Evolutionary conservation across 768 basidiomycete genomes (phyloP).

Genomic region (Lactifluus subvellereus): DNA sequence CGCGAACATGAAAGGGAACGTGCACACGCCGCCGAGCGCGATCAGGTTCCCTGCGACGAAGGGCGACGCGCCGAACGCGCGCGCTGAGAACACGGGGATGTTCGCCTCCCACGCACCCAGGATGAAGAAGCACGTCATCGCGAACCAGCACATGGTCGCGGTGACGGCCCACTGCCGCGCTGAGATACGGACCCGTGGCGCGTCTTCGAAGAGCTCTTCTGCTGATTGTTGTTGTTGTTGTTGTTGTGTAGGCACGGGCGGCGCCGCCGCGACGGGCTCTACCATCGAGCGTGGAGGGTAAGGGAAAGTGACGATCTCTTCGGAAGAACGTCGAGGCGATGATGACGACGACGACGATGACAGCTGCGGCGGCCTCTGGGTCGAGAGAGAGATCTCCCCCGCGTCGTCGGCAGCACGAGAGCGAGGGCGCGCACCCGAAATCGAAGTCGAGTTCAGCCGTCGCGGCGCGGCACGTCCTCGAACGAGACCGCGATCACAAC

Average conservation of each 20-base stretch:
- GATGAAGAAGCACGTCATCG: conserved; percentile 65
- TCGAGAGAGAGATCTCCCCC: not conserved
- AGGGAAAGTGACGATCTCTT: not conserved
- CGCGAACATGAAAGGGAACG: conserved; percentile 60
- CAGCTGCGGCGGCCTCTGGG: too few species aligned
- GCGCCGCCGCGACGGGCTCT: too few species aligned
- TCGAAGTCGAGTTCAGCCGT: not conserved
- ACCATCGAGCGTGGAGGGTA: not conserved
- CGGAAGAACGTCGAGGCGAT: not conserved
- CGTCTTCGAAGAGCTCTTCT: conserved; percentile 14
- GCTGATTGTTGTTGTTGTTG: too few species aligned
- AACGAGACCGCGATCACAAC: conserved; percentile 29
- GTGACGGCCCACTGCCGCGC: conserved; percentile 46
- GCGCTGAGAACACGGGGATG: conserved; percentile 54
- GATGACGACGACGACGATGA: not conserved
- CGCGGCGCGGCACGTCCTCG: conserved; percentile 32
- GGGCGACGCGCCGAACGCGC: conserved; percentile 49
- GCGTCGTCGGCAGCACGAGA: not conserved
- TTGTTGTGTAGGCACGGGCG: not conserved
- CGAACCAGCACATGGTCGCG: conserved; percentile 62
- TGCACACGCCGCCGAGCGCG: conserved; percentile 54
- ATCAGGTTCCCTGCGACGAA: conserved; percentile 66
- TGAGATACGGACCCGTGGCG: conserved; percentile 17
- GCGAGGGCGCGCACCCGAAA: too few species aligned
- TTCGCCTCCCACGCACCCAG: conserved; percentile 66